Evolutionary conservation across 1,284 basidiomycete genomes (phyloP).

Genomic region (Austroboletus rostrupii): DNA sequence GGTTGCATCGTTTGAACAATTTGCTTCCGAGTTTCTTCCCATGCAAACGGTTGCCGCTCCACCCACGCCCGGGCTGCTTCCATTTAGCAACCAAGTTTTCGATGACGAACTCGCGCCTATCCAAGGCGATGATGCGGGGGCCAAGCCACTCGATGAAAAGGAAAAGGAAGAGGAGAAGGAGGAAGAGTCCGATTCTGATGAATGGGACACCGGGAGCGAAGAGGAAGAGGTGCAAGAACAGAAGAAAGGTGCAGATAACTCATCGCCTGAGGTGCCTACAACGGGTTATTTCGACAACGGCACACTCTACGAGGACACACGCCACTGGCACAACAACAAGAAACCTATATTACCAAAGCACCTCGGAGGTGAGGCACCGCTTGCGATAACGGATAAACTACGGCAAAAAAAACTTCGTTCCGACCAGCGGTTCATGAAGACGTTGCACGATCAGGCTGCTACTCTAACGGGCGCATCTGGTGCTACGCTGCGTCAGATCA

Average conservation of each 20-base stretch:
- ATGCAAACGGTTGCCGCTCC: conserved; percentile 1
- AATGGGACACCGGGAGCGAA: conserved; percentile 24
- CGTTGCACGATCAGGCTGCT: conserved; percentile 53
- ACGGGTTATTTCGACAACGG: conserved; percentile 37
- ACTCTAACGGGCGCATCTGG: conserved; percentile 63
- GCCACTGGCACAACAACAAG: conserved; percentile 56
- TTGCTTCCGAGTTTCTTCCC: conserved; percentile 20
- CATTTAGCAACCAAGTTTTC: conserved; percentile 51
- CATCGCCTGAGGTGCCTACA: neutral
- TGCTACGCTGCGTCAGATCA: conserved; percentile 44
- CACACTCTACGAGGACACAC: conserved; percentile 45
- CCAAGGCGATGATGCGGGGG: conserved; percentile 11
- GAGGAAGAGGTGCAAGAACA: conserved; percentile 5
- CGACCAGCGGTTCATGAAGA: conserved; percentile 55
- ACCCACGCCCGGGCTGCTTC: conserved; percentile 35
- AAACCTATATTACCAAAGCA: conserved; percentile 51
- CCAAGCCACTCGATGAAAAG: neutral
- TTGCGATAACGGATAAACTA: conserved; percentile 32
- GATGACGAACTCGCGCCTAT: conserved; percentile 42
- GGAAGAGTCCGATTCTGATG: neutral
- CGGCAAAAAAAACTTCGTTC: conserved; percentile 36
- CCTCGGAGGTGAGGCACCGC: conserved; percentile 43
- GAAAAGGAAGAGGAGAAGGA: conserved; percentile 17
- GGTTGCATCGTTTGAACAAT: conserved; percentile 22
- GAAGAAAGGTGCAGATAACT: neutral